phyloP scores from a whole-genome alignment of 2,329 filamentous ascomycete species.

The Westerdykella sp. region DNA sequence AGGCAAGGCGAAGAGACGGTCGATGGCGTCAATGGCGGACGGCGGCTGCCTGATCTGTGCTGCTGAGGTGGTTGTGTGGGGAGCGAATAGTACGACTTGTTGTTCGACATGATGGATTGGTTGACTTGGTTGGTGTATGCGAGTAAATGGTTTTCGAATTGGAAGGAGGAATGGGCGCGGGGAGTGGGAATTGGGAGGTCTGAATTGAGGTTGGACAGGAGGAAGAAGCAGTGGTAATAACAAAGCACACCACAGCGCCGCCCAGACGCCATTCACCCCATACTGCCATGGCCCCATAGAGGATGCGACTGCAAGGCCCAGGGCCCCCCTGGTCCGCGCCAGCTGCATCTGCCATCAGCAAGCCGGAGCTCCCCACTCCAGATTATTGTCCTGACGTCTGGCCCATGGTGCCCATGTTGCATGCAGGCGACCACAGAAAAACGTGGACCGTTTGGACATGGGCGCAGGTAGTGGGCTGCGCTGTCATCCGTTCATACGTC shows the following conservation, averaged over 20 bases:
- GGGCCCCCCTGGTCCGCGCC: constrained; percentile 23
- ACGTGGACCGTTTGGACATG: constrained; percentile 32
- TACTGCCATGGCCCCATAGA: constrained; percentile 23
- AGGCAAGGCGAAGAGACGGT: constrained; percentile 43
- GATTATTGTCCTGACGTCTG: constrained; percentile 5
- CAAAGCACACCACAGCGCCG: constrained; percentile 5
- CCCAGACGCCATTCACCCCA: constrained; percentile 37
- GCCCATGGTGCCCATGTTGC: constrained; percentile 23
- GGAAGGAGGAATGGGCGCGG: constrained; percentile 6
- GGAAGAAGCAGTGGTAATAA: constrained; percentile 26
- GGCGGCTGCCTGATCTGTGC: constrained; percentile 33
- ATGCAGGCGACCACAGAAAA: constrained; percentile 29
- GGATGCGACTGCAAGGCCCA: constrained; percentile 28
- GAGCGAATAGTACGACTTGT: constrained; percentile 35
- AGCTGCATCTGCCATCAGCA: constrained; percentile 36
- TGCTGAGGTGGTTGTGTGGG: constrained; percentile 31
- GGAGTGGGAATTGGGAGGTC: constrained; percentile 3
- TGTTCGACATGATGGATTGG: constrained; percentile 28
- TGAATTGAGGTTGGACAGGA: constrained; percentile 3
- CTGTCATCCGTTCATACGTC: constrained; percentile 36
- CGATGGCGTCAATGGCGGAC: constrained; percentile 42
- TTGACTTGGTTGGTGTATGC: constrained; percentile 5
- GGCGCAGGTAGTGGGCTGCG: constrained; percentile 30
- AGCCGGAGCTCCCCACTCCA: constrained; percentile 27
- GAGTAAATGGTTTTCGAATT: constrained; percentile 2